Evolutionary conservation across 768 basidiomycete genomes (phyloP), one percentile per base, ranked within the genome.

Genomic region (Dioszegia crocea): DNA sequence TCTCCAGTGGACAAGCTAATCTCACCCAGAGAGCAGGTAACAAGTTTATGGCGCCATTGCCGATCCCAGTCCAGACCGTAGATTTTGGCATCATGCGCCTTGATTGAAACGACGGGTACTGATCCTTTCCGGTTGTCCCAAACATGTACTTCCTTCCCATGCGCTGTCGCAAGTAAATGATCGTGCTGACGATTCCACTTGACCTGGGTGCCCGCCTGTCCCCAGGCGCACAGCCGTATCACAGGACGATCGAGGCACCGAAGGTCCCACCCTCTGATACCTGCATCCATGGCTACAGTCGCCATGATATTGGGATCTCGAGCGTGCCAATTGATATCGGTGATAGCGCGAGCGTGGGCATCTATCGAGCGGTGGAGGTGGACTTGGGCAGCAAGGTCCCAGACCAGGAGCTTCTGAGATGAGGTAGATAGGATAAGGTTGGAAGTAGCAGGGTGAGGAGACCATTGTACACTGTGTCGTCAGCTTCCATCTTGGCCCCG

Each of bases 81-180:
- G 44, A 97, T 96, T 77, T 92, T 91, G 31, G 89, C 84, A n/a
- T 79, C 80, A 69, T 98, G 93, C 0, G 90, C 93, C 27, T 81
- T 80, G 57, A 97, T 86, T 4, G 82, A 82, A 11, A 84, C 81
- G 4, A 89, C 78, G 1, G 90, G 89, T 8, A 92, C 81, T 4
- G 88, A 91, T 8, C 90, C 91, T 86, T 92, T 94, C 87, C 94
- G 83, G 59, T 89, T 83, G 75, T 99, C 96, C 96, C 96, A 99
- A 19, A 98, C 85, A 31, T 91, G 79, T 0, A 98, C 88, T 67
- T 88, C 84, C 63, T 89, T 87, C 51, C 84, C 82, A 72, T 98
- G 94, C 0, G 91, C 86, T 1, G 91, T 93, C 0, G 96, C 94
- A 0, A 99, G 81, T 4, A 96, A 78, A 60, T 96, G 85, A 2